phyloP scores from a whole-genome alignment of 2,329 filamentous ascomycete species.

The Xylariales sp. region DNA sequence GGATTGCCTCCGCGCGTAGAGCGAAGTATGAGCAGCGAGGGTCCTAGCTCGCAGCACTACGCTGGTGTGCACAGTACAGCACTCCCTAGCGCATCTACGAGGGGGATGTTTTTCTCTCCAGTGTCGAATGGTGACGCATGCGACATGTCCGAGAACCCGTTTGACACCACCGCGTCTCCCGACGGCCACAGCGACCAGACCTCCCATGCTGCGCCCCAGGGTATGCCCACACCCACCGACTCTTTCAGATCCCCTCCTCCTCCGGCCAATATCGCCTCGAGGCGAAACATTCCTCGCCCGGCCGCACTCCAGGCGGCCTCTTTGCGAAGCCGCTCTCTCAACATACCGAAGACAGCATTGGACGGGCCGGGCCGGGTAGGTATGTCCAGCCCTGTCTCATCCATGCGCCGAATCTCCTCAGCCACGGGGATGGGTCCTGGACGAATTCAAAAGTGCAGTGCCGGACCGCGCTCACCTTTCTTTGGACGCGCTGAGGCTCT shows the following conservation, averaged over 20 bases:
- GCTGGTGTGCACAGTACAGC: constrained; percentile 35
- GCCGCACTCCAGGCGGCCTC: constrained; percentile 61
- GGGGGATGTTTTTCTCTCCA: constrained; percentile 41
- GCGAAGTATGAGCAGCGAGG: constrained; percentile 39
- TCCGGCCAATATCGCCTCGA: constrained; percentile 64
- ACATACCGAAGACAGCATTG: constrained; percentile 58
- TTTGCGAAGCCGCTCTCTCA: constrained; percentile 58
- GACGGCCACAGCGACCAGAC: constrained; percentile 35
- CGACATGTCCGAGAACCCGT: constrained; percentile 35
- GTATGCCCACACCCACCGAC: constrained; percentile 48
- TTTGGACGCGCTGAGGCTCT: constrained; percentile 60
- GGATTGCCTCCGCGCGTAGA: constrained; percentile 42
- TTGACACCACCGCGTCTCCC: constrained; percentile 35
- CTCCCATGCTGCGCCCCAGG: constrained; percentile 36
- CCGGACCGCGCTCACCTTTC: constrained; percentile 57
- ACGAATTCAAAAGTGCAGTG: constrained; percentile 56
- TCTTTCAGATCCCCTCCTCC: constrained; percentile 62
- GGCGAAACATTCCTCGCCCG: constrained; percentile 62
- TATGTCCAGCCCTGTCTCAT: constrained; percentile 54
- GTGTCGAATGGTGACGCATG: constrained; percentile 37
- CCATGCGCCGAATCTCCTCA: constrained; percentile 66
- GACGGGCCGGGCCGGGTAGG: constrained; percentile 61
- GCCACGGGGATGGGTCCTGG: constrained; percentile 57
- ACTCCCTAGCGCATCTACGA: constrained; percentile 38
- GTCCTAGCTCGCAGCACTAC: constrained; percentile 40